phyloP scores from a whole-genome alignment of 2,329 filamentous ascomycete species.

The Pseudocercospora crystallina region DNA sequence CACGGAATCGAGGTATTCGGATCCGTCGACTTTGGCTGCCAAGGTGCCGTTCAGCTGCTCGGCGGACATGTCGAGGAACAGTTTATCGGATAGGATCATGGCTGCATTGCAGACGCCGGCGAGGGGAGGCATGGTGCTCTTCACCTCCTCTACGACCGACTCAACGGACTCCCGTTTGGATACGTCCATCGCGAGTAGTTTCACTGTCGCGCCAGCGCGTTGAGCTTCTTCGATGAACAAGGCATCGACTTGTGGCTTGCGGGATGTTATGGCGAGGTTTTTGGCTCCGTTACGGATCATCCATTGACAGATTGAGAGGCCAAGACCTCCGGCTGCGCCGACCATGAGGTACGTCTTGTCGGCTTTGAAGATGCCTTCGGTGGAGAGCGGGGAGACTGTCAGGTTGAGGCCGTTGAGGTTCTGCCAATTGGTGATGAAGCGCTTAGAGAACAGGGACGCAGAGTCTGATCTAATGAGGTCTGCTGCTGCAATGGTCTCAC shows the following conservation, averaged over 20 bases:
- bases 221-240: not conserved
- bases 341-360: conserved; percentile 14
- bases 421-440: no score
- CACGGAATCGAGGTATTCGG: conserved; percentile 43
- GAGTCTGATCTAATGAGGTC: no score
- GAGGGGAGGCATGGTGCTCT: no score
- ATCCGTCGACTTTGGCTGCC: conserved; percentile 52
- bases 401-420: no score
- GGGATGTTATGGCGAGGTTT: conserved; percentile 18
- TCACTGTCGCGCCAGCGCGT: not conserved
- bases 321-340: conserved; percentile 34
- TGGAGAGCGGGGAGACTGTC: no score
- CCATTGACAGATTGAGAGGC: conserved; percentile 34
- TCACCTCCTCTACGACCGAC: no score
- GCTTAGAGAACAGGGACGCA: no score
- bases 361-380: not conserved
- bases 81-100: conserved; percentile 13
- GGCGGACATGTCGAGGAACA: conserved; percentile 12
- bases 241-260: not conserved
- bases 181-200: conserved; percentile 7
- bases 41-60: conserved; percentile 46
- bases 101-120: conserved; percentile 6
- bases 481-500: no score
- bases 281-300: conserved; percentile 34
- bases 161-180: no score